These are phyloP conservation scores for Puccinia novopanici DNA, from an alignment of 1,284 basidiomycete genomes.

Conservation along the genomic window DNA sequence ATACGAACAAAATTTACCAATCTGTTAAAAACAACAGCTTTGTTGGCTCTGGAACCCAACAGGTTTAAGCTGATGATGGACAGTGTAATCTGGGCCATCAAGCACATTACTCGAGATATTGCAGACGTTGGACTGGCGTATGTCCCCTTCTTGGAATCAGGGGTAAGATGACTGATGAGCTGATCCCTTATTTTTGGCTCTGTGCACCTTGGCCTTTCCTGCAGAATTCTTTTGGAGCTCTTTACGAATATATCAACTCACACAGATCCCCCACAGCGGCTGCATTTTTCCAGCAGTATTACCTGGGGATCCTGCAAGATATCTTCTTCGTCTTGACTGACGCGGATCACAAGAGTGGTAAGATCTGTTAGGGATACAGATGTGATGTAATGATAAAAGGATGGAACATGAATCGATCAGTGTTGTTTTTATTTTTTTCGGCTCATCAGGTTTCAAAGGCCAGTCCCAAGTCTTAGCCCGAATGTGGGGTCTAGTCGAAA, in stretches of 20 bases:
- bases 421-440: conserved; percentile 2
- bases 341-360: conserved; percentile 91
- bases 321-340: conserved; percentile 97
- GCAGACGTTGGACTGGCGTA: conserved; percentile 87
- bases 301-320: conserved; percentile 89
- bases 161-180: background rate
- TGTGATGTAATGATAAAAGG: background rate
- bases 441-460: conserved; percentile 57
- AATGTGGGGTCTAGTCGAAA: conserved; percentile 90
- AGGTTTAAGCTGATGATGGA: conserved; percentile 99
- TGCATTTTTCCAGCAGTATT: conserved; percentile 87
- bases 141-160: conserved; percentile 16
- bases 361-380: background rate
- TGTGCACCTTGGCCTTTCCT: conserved; percentile 34
- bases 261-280: conserved; percentile 77
- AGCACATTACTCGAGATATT: conserved; percentile 99
- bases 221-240: conserved; percentile 80
- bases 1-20: no score
- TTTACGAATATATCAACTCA: conserved; percentile 86
- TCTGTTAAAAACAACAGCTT: conserved; percentile 63
- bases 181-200: background rate
- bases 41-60: conserved; percentile 80
- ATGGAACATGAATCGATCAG: background rate
- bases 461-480: conserved; percentile 68
- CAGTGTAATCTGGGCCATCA: conserved; percentile 98